Conservation (phyloP, 2,329 filamentous ascomycete species). For the Tolypocladium capitatum region DNA sequence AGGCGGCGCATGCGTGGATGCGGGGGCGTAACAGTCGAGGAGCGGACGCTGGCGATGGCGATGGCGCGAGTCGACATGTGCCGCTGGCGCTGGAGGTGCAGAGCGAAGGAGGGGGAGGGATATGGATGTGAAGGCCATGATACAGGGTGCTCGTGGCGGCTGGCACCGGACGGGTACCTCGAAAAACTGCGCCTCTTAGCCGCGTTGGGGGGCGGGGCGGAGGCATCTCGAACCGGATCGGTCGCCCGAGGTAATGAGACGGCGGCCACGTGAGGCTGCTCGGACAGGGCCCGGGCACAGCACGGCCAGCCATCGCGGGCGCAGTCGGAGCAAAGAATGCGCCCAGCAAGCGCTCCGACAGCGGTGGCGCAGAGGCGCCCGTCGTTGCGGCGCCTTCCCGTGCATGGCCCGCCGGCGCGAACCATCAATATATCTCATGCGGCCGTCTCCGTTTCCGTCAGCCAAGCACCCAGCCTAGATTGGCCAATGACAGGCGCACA, state of each 20-base stretch:
- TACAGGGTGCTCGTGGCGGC: neutral
- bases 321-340: too few relatives aligned
- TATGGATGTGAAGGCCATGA: too few relatives aligned
- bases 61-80: neutral
- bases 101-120: too few relatives aligned
- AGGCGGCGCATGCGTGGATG: constrained; percentile 28
- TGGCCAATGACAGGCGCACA: too few relatives aligned
- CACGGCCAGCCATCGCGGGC: too few relatives aligned
- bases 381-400: neutral
- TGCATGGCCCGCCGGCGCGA: neutral
- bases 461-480: too few relatives aligned
- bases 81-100: too few relatives aligned
- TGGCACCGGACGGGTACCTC: neutral
- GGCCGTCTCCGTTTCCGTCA: too few relatives aligned
- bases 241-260: neutral
- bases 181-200: neutral
- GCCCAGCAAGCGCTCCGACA: too few relatives aligned
- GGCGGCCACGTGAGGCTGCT: neutral
- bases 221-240: neutral
- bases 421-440: too few relatives aligned
- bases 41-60: neutral
- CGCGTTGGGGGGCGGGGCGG: neutral
- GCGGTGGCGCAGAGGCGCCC: neutral
- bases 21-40: neutral
- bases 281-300: too few relatives aligned